Conservation (phyloP, 257 asterid species). For the Ocimum tenuiflorum region DNA sequence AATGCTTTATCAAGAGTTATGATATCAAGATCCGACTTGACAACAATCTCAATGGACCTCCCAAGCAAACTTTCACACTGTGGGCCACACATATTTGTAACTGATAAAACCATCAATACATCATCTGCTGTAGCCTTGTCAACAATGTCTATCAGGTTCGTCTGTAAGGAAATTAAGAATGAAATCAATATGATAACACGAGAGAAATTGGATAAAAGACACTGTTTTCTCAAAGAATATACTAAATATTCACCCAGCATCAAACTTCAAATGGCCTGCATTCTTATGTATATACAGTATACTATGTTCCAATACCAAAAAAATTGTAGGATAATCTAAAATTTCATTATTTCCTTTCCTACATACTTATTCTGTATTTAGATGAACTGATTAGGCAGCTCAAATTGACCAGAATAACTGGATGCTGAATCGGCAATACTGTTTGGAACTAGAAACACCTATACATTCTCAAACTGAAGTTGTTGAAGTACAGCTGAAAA, state of each 20-base stretch:
- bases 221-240: background rate
- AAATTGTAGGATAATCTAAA: background rate
- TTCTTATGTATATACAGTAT: background rate
- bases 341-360: background rate
- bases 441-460: background rate
- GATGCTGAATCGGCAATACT: background rate
- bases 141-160: constrained; percentile 52
- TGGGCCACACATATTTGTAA: constrained; percentile 56
- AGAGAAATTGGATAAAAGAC: background rate
- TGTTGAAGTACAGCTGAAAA: background rate
- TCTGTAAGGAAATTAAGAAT: constrained; percentile 40
- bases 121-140: constrained; percentile 80
- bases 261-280: background rate
- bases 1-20: constrained; percentile 72
- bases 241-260: constrained; percentile 1
- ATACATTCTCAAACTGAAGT: background rate
- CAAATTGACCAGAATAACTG: background rate
- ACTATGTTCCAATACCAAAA: background rate
- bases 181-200: constrained; percentile 8
- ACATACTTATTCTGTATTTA: background rate
- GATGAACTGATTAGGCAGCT: background rate
- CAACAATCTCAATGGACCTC: constrained; percentile 59
- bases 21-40: constrained; percentile 74
- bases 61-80: constrained; percentile 50
- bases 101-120: constrained; percentile 56